These are phyloP conservation scores for Gossypium stocksii DNA, from an alignment of 345 rosid species.

Conservation along the genomic window DNA sequence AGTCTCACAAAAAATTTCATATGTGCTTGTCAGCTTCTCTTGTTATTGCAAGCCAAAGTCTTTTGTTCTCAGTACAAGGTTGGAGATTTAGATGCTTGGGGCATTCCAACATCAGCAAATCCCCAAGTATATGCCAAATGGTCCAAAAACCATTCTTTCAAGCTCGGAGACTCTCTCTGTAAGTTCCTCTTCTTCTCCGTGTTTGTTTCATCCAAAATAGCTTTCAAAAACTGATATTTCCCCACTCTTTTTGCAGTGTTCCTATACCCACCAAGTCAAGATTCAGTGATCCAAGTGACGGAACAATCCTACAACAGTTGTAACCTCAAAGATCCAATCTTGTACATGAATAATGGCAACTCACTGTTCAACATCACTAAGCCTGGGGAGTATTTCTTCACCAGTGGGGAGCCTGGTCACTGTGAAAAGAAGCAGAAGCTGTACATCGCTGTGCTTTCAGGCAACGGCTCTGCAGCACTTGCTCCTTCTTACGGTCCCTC, in stretches of 20 bases:
- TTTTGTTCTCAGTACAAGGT: slow-evolving; percentile 52
- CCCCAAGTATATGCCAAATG: slow-evolving; percentile 62
- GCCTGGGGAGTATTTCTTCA: slow-evolving; percentile 67
- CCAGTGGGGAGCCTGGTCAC: slow-evolving; percentile 71
- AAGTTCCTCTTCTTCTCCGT: slow-evolving; percentile 21
- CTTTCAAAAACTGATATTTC: too few species aligned
- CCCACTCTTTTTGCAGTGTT: slow-evolving; percentile 46
- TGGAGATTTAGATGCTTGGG: slow-evolving; percentile 89
- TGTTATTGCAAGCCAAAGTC: slow-evolving; percentile 40
- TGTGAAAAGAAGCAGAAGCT: slow-evolving; percentile 90
- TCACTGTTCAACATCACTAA: slow-evolving; percentile 80
- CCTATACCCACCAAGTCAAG: slow-evolving; percentile 97
- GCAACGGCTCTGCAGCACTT: slow-evolving; percentile 46
- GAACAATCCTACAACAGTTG: slow-evolving; percentile 52
- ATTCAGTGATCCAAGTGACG: slow-evolving; percentile 81
- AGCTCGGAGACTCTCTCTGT: slow-evolving; percentile 81
- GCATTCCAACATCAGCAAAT: slow-evolving; percentile 59
- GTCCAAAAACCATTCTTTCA: slow-evolving; percentile 59
- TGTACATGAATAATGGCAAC: slow-evolving; percentile 87
- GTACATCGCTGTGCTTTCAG: slow-evolving; percentile 40
- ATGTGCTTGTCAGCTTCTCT: slow-evolving; percentile 35
- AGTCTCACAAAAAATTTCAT: not conserved
- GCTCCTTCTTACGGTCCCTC: slow-evolving; percentile 50
- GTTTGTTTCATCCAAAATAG: too few species aligned
- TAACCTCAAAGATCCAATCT: slow-evolving; percentile 76